Evolutionary conservation across 1,284 basidiomycete species (phyloP), one percentile per base, ranked within the genome.

Genomic region (Puccinia triticina): DNA sequence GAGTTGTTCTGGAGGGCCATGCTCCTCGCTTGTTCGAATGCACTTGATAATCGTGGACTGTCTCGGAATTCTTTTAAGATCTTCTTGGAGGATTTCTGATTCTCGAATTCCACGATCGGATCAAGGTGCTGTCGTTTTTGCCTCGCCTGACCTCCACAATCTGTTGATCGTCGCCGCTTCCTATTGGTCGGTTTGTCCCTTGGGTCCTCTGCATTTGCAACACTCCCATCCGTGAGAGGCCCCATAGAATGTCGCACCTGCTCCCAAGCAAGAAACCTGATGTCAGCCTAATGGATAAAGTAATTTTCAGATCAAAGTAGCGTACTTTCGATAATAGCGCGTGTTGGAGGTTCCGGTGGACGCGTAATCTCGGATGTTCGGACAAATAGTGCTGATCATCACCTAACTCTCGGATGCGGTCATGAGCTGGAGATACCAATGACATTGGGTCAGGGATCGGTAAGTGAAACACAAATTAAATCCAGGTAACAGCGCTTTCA

Each of bases 21-120:
- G 26, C 61, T 21, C 3, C 32, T 40, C 23, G 55, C 74, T 46
- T 61, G 32, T 37, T 76, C 34, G 21, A 43, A 46, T n/a, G 55
- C 74, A 16, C 23, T n/a, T 18, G 74, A 76, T 23, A 76, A 46
- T 7, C 74, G 74, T 21, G 74, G 74, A 61, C 43, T n/a, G 34
- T 23, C 55, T 21, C 37, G 29, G 40, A 61, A 76, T 40, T 76
- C 55, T 37, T 61, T 76, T 26, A 61, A 34, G 23, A 76, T 21
- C 4, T 40, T 26, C 21, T 76, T n/a, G 2, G 74, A n/a, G 21
- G 32, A 55, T 4, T 8, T 34, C 34, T 23, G n/a, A 43, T 43
- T 66, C 16, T 29, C 55, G 12, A 66, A 29, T 21, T 46, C 43
- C 23, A 48, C 26, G n/a, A 57, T 37, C 26, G 55, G 29, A 14